A percentile compares a stretch with the other conserved stretches of the same genome.
Conservation (phyloP, 768 basidiomycete genomes). For the Serendipita sp. region DNA sequence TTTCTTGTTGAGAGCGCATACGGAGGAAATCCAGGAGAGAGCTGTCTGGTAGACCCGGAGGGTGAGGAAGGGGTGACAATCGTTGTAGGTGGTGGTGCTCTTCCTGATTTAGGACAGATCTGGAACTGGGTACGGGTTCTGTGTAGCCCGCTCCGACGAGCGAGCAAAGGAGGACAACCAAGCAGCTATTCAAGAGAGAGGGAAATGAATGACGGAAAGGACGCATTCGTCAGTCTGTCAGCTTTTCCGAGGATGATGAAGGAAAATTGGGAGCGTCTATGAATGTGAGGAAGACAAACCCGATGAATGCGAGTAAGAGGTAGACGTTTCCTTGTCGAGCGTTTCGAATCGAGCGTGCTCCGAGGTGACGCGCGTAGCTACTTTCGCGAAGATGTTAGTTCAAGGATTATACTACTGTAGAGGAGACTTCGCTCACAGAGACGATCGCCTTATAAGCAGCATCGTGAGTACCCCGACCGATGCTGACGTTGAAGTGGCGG, state of each 20-base stretch:
- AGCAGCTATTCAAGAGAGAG: neutral
- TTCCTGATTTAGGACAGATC: no score
- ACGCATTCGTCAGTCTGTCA: neutral
- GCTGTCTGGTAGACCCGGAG: no score
- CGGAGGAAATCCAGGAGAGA: no score
- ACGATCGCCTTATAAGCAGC: neutral
- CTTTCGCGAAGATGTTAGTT: neutral
- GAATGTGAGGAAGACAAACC: neutral
- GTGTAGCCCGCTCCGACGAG: neutral
- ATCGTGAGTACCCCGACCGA: neutral
- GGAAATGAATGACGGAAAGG: neutral
- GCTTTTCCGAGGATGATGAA: neutral
- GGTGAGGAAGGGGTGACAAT: no score
- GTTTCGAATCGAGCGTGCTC: neutral
- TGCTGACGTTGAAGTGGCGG: no score
- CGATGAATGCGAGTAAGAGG: neutral
- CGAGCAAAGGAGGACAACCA: neutral
- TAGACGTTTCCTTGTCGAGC: neutral
- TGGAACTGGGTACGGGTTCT: neutral
- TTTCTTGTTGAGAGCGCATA: no score
- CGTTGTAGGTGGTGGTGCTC: no score
- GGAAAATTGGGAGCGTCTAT: neutral
- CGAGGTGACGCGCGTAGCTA: neutral
- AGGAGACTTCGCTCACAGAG: neutral
- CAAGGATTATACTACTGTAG: neutral